A percentile compares a stretch with the other conserved stretches of the same genome.
Evolutionary conservation across 1,139 yeast genomes (phyloP).

Genomic region (Geotrichum reessii): DNA sequence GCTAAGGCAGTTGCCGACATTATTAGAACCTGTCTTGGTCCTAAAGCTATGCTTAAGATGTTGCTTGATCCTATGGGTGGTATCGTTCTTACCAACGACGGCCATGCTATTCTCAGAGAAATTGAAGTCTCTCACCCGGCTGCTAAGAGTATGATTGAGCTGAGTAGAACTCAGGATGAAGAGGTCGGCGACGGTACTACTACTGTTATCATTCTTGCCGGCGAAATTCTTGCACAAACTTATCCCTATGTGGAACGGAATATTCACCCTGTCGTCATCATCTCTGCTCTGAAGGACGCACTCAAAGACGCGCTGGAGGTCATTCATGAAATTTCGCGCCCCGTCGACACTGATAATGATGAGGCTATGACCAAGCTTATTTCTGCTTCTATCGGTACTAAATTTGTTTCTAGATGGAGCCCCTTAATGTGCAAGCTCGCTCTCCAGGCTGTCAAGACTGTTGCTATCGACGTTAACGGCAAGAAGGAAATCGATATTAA

Average conservation of each 20-base stretch:
- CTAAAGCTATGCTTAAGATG: slow-evolving; percentile 98
- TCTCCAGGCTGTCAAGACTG: slow-evolving; percentile 81
- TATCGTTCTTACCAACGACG: slow-evolving; percentile 93
- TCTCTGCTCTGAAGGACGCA: slow-evolving; percentile 90
- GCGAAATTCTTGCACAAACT: slow-evolving; percentile 92
- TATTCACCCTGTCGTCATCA: slow-evolving; percentile 94
- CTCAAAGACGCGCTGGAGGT: slow-evolving; percentile 84
- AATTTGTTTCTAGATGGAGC: slow-evolving; percentile 89
- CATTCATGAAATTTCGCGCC: slow-evolving; percentile 75
- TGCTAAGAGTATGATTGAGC: slow-evolving; percentile 96
- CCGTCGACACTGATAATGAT: slow-evolving; percentile 80
- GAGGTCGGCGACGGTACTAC: slow-evolving; percentile 99
- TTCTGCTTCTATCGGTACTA: slow-evolving; percentile 91
- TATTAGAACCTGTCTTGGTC: slow-evolving; percentile 97
- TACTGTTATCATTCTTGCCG: slow-evolving; percentile 84
- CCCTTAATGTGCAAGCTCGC: slow-evolving; percentile 87
- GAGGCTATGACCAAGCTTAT: slow-evolving; percentile 82
- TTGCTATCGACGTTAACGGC: slow-evolving; percentile 55
- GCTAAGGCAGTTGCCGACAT: slow-evolving; percentile 98
- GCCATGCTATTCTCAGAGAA: slow-evolving; percentile 93
- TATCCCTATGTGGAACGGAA: slow-evolving; percentile 89
- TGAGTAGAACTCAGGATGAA: slow-evolving; percentile 96
- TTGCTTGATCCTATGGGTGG: slow-evolving; percentile 98
- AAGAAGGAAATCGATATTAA: slow-evolving; percentile 86
- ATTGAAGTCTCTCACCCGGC: slow-evolving; percentile 99